A percentile compares a stretch with the other conserved stretches of the same genome.
These are phyloP conservation scores for Byssothecium circinans DNA, from an alignment of 2,329 filamentous ascomycete species.

Conservation along the genomic window DNA sequence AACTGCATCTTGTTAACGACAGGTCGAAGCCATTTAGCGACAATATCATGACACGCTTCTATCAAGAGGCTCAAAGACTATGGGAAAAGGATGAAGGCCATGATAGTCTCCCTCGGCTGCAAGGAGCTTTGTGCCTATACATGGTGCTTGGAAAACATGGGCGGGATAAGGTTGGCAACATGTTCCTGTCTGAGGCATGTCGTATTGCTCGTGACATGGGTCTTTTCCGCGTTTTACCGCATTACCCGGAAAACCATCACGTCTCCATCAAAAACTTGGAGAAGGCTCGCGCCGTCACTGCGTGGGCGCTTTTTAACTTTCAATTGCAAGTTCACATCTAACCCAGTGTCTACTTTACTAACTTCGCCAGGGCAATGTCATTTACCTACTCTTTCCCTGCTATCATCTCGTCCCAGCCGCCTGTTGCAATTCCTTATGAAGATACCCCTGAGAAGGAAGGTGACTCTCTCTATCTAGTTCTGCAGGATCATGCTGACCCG, in stretches of 20 bases:
- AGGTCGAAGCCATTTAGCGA: constrained; percentile 31
- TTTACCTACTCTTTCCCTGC: constrained; percentile 27
- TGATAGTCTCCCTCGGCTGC: constrained; percentile 27
- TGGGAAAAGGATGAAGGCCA: constrained; percentile 29
- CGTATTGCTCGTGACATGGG: constrained; percentile 25
- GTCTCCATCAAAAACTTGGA: constrained; percentile 24
- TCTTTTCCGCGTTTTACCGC: constrained; percentile 21
- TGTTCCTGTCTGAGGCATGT: constrained; percentile 32
- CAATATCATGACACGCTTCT: constrained; percentile 29
- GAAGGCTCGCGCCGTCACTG: constrained; percentile 27
- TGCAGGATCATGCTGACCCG: constrained; percentile 2
- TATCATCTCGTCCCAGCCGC: constrained; percentile 24
- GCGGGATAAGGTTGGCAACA: constrained; percentile 32
- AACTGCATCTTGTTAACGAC: constrained; percentile 27
- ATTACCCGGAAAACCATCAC: constrained; percentile 13
- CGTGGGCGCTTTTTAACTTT: constrained; percentile 36
- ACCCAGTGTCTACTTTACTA: constrained; percentile 1
- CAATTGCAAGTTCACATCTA: constrained; percentile 26
- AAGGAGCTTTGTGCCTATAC: constrained; percentile 31
- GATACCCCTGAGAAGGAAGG: constrained; percentile 20
- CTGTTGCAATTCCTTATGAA: constrained; percentile 26
- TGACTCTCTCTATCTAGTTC: constrained; percentile 6
- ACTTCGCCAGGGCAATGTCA: constrained; percentile 27
- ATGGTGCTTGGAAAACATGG: constrained; percentile 36
- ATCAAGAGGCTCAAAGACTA: constrained; percentile 30